A percentile compares a stretch with the other conserved stretches of the same genome.
These are phyloP conservation scores for Colletotrichum abscissum DNA, from an alignment of 2,329 filamentous ascomycete species.

Conservation along the genomic window DNA sequence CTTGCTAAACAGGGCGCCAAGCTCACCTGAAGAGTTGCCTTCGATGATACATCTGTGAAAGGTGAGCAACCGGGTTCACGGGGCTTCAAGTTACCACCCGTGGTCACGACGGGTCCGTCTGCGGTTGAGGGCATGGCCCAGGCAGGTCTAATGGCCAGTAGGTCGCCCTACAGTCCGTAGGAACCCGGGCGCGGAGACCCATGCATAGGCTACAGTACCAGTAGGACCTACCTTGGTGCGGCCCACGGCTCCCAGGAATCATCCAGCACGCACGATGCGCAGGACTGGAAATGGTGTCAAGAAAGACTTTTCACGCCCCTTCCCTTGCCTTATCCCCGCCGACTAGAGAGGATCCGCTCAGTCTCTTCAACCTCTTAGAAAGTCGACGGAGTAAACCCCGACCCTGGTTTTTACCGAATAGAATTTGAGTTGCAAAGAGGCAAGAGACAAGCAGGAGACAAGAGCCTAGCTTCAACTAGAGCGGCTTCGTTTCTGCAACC, in stretches of 20 bases:
- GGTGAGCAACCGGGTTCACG: not conserved
- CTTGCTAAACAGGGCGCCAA: not conserved
- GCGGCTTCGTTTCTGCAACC: conserved; percentile 4
- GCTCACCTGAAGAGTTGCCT: not conserved
- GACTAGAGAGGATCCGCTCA: not conserved
- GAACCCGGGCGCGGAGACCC: conserved; percentile 22
- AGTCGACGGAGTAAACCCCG: not conserved
- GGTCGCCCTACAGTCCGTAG: conserved; percentile 5
- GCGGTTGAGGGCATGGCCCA: not conserved
- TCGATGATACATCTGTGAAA: not conserved
- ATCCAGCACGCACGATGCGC: not conserved
- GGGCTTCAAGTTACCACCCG: not conserved
- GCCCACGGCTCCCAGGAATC: not conserved
- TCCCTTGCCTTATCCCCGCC: not conserved
- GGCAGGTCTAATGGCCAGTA: not conserved
- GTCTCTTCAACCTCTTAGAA: not conserved
- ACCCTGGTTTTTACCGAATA: not conserved
- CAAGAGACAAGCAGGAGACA: conserved; percentile 19
- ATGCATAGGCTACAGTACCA: not conserved
- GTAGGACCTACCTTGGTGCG: conserved; percentile 9
- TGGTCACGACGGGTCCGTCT: not conserved
- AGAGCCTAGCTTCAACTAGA: conserved; percentile 1
- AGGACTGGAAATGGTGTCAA: conserved; percentile 2
- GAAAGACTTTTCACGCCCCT: not conserved
- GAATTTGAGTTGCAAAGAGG: not conserved